Base-by-base conservation (phyloP, 176 grass and related monocot species). In the Saccharum spontaneum region DNA sequence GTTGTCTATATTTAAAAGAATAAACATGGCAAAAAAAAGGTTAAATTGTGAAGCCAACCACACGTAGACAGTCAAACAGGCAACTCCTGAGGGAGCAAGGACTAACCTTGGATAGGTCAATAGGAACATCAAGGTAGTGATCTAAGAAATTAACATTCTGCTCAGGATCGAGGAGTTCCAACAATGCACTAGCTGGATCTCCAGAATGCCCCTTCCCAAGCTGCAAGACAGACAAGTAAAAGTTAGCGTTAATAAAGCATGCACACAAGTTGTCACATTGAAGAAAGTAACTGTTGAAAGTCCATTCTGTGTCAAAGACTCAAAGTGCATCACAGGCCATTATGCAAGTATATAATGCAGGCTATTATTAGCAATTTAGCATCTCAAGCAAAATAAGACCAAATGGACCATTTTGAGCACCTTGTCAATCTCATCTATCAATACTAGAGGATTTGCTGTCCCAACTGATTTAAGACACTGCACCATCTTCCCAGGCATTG, bases 401-500 rank as follows among this genome's bases (percentile, higher is more conserved):
- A 9, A 20, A 23, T 8, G 20, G 4, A 43, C 23, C 12, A 83
- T 26, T 86, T 73, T 66, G 20, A 79, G 77, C 86, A 99, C 97
- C 97, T 99, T 99, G 81, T 99, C 97, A 23, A 99, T 99, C 76
- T 99, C 97, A 86, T 99, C 97, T 86, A 99, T 99, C 79, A 99
- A 73, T 68, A 99, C 97, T 37, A 99, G 80, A 81, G 97, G 97
- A 80, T 99, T 99, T 80, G 93, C 91, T 84, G 97, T 99, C 76
- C 91, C 93, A 62, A 99, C 93, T 52, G 82, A 89, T 84, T 99
- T 99, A 69, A 99, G 89, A 88, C 97, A 99, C 66, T 99, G 97
- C 82, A 99, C 97, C 93, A 99, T 99, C 88, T 99, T 99, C 86
- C 97, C 97, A 74, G 97, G 97, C 97, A 99, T 99, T 41, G 97